Conservation (phyloP, 179 eudicot species). For the Pouteria campechiana region DNA sequence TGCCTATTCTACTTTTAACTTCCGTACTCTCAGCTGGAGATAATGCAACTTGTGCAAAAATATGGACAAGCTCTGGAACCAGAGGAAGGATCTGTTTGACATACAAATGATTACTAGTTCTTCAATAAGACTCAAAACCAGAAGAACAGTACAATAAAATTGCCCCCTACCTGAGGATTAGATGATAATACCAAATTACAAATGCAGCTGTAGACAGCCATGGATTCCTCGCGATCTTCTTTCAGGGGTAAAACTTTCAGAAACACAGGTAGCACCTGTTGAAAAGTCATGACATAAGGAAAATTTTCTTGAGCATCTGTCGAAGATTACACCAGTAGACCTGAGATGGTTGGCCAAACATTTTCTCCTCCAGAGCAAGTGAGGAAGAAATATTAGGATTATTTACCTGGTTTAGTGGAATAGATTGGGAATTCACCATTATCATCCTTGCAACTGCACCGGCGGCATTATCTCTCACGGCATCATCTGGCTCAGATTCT, state of each 20-base stretch:
- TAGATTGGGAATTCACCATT: constrained; percentile 70
- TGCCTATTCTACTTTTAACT: constrained; percentile 68
- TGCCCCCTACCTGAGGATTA: constrained; percentile 82
- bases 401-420: constrained; percentile 79
- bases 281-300: background rate
- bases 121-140: background rate
- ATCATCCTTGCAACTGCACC: constrained; percentile 99
- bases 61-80: constrained; percentile 70
- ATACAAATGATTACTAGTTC: background rate
- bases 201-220: constrained; percentile 73
- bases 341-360: background rate
- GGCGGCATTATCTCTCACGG: constrained; percentile 95
- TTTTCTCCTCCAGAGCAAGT: too few relatives aligned
- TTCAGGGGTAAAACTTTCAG: constrained; percentile 72
- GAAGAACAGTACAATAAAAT: background rate
- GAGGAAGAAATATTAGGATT: background rate
- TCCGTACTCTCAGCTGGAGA: constrained; percentile 76
- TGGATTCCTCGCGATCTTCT: constrained; percentile 84
- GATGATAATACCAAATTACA: constrained; percentile 74
- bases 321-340: background rate
- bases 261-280: constrained; percentile 79
- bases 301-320: too few relatives aligned
- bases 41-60: constrained; percentile 79
- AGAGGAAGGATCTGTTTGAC: constrained; percentile 48
- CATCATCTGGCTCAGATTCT: constrained; percentile 90